Conservation (phyloP, 2,329 filamentous ascomycete species). For the Alternaria gaisen region DNA sequence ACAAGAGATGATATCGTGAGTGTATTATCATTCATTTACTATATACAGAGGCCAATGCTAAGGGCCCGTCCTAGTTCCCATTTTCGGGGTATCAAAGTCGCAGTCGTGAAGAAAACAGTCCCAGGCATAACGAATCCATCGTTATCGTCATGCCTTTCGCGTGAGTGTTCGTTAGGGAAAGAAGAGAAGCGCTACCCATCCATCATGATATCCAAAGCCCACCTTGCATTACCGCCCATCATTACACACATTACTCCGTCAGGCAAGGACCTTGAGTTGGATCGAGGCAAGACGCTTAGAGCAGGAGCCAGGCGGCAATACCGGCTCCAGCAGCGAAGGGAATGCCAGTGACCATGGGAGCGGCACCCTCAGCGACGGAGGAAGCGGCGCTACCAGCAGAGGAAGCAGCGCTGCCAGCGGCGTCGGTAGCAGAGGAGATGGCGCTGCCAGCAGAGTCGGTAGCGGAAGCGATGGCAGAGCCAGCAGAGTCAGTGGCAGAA, state of each 20-base stretch:
- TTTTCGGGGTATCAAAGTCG: slow-evolving; percentile 46
- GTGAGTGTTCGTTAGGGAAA: slow-evolving; percentile 25
- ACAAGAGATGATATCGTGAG: slow-evolving; percentile 7
- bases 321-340: slow-evolving; percentile 50
- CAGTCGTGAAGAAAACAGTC: slow-evolving; percentile 31
- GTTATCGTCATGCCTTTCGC: slow-evolving; percentile 36
- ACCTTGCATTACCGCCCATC: slow-evolving; percentile 22
- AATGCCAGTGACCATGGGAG: slow-evolving; percentile 47
- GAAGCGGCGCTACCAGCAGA: slow-evolving; percentile 23
- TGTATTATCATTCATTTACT: slow-evolving; percentile 37
- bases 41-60: slow-evolving; percentile 31
- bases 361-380: slow-evolving; percentile 22
- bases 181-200: slow-evolving; percentile 23
- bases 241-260: slow-evolving; percentile 48
- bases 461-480: background rate
- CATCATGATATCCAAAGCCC: slow-evolving; percentile 37
- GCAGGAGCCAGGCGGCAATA: slow-evolving; percentile 48
- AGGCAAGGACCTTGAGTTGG: slow-evolving; percentile 31
- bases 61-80: slow-evolving; percentile 24
- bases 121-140: slow-evolving; percentile 31
- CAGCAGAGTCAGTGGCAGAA: slow-evolving; percentile 18
- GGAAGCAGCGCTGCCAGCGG: slow-evolving; percentile 20
- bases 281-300: slow-evolving; percentile 40
- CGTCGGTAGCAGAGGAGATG: slow-evolving; percentile 14
- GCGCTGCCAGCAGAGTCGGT: slow-evolving; percentile 5